Evolutionary conservation across 1,139 yeast species (phyloP), one percentile per base, ranked within the genome.

Genomic region (Blastobotrys indianensis): DNA sequence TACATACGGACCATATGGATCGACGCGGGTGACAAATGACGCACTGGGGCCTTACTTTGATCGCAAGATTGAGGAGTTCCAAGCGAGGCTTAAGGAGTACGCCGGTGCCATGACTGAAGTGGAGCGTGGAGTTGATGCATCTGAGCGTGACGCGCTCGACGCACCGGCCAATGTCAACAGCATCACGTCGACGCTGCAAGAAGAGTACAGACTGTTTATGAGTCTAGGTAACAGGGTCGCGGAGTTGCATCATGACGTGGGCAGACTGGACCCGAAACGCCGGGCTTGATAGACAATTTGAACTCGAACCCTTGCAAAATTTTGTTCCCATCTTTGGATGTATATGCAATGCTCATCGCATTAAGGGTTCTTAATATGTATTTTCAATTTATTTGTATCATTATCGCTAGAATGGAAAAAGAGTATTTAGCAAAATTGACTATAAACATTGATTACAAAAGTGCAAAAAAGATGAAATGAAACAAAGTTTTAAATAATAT

Each of bases 181-280:
- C 54, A 73, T 85, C 17, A 74, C 82, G 28, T 73, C 74, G 40
- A 84, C 95, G 0, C 74, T 92, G 30, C 80, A 82, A 55, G 87
- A 84, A 55, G 97, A 90, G 66, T 87, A 87, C 64, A 73, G 75
- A 47, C 72, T 90, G 53, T 90, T 90, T 65, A 85, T 92, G 90
- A 95, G 88, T 58, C 73, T 88, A 44, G 90, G 96, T 49, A 94
- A 88, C 65, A 76, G 81, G 32, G 82, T 90, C 59, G 97, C 97
- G 1, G 95, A 85, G 58, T 68, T 87, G 45, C 97, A 92, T 66
- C 88, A 83, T 56, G 80, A 79, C 48, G 82, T 82, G 1, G 78
- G 73, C 52, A 66, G 73, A 37, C 58, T 64, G 8, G 68, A 62
- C 25, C 33, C 47, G 28, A 52, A 53, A 45, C 42, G 42, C n/a